Percentiles rank a stretch among this genome's conserved stretches.
These are phyloP conservation scores for Globisporangium acanthophoron DNA, from an alignment of 352 stramenopile genomes.

Conservation along the genomic window DNA sequence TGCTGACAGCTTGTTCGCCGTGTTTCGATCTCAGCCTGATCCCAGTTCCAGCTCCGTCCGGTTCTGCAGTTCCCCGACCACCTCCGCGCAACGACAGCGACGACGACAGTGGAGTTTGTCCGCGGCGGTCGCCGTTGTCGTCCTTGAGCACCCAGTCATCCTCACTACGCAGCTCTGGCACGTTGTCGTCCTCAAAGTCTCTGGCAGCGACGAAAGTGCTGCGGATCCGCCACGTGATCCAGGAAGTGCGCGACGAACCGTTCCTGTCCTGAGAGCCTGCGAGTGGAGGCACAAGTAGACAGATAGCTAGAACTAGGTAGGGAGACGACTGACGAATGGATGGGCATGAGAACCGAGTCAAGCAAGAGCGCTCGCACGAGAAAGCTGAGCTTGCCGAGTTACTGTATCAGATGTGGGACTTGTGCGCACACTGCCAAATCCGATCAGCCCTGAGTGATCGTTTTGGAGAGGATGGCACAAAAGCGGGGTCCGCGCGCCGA, in stretches of 20 bases:
- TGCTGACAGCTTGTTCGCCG: not conserved
- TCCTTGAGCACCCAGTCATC: slow-evolving; percentile 5
- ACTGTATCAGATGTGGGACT: slow-evolving; percentile 11
- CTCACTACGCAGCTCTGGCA: not conserved
- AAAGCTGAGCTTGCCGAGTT: too few relatives aligned
- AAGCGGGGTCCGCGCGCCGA: not conserved
- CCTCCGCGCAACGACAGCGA: not conserved
- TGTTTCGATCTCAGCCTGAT: not conserved
- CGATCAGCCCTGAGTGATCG: not conserved
- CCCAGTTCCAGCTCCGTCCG: slow-evolving; percentile 4
- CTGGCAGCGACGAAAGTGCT: slow-evolving; percentile 34
- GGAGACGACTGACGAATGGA: not conserved
- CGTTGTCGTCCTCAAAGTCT: slow-evolving; percentile 5
- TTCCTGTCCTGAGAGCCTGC: slow-evolving; percentile 19
- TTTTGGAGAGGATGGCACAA: slow-evolving; percentile 4
- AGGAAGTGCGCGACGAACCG: slow-evolving; percentile 63
- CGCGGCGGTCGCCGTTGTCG: slow-evolving; percentile 2
- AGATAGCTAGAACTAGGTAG: not conserved
- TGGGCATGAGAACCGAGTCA: not conserved
- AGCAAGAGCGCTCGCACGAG: not conserved
- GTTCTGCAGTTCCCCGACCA: not conserved
- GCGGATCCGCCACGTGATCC: slow-evolving; percentile 65
- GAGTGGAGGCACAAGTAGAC: not conserved
- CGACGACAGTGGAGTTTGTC: not conserved
- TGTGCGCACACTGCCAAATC: slow-evolving; percentile 4